These are phyloP conservation scores for Cladobotryum mycophilum DNA, from an alignment of 2,329 filamentous ascomycete species.

Conservation along the genomic window DNA sequence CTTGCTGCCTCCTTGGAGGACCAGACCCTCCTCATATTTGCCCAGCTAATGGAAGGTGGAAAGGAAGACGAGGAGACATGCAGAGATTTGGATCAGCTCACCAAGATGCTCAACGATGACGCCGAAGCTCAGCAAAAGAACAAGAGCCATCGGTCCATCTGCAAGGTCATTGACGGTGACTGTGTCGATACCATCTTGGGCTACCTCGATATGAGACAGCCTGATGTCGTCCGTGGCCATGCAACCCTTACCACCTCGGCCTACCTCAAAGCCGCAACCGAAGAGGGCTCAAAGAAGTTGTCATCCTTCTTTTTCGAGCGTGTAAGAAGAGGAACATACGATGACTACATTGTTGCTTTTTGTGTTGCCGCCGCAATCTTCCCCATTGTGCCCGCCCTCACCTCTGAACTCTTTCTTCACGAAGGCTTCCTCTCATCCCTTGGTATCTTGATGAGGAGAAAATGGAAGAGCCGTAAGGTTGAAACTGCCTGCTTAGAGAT, in stretches of 20 bases:
- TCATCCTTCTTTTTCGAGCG: constrained; percentile 68
- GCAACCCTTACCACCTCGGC: constrained; percentile 77
- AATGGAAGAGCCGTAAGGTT: constrained; percentile 78
- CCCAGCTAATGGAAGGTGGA: constrained; percentile 84
- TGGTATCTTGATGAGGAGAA: constrained; percentile 68
- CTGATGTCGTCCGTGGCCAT: constrained; percentile 67
- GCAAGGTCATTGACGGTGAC: constrained; percentile 62
- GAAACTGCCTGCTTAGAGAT: constrained; percentile 84
- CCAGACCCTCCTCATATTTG: constrained; percentile 70
- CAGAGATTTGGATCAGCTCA: constrained; percentile 50
- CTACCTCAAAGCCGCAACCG: constrained; percentile 70
- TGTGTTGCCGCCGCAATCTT: constrained; percentile 88
- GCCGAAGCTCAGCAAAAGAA: constrained; percentile 37
- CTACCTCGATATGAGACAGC: constrained; percentile 77
- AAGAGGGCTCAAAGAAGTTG: constrained; percentile 64
- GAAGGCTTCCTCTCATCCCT: constrained; percentile 79
- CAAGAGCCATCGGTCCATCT: constrained; percentile 42
- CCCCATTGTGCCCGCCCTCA: constrained; percentile 72
- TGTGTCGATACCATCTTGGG: constrained; percentile 80
- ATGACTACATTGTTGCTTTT: constrained; percentile 86
- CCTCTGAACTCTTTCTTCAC: constrained; percentile 73
- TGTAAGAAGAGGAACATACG: constrained; percentile 68
- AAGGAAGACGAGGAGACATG: constrained; percentile 71
- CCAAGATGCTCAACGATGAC: constrained; percentile 54
- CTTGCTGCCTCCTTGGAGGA: constrained; percentile 44